Base-by-base conservation (phyloP, 768 basidiomycete genomes). In the Naganishia kalamii region DNA sequence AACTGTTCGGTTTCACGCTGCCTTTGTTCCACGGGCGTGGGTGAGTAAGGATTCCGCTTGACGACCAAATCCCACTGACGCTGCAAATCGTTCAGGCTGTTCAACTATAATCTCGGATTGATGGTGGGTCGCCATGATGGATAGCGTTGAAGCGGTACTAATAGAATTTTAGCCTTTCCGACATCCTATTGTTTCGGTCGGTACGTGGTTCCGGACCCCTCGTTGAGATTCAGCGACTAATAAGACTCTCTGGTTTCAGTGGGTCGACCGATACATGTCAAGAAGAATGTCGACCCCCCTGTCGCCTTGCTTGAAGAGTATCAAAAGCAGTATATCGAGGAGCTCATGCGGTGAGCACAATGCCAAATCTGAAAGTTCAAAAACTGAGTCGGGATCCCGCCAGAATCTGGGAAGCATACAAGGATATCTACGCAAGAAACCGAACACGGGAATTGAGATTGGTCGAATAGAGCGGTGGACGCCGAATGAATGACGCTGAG, bases 11-110 rank as follows among this genome's bases (percentile, higher is more conserved):
- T 5, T 99, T 98, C 76, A 99, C 94, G 0, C 79, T 99, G 12
- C 94, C 96, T 0, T 80, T 99, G n/a, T 99, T 99, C 79, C 94
- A 96, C 75, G 96, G 96, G 2, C 82, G 96, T 66, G 94, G 94
- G 75, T 77, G 65, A 72, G 77, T 71, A n/a, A 10, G 5, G 10
- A n/a, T 8, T 41, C 7, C 3, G n/a, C 30, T 7, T n/a, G 23
- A 27, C 15, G n/a, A n/a, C 32, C n/a, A 19, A 6, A 10, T n/a
- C 3, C 35, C n/a, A 5, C 23, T 33, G 37, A 57, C 27, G 63
- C 68, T 48, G 69, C 48, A 17, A n/a, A 17, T 25, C 17, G 4
- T 33, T 57, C 62, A 77, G 77, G 13, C 78, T 99, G 62, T 82
- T 98, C 69, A 99, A 98, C 77, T 99, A 99, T 79, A 97, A 92